Base-by-base conservation (phyloP, 768 basidiomycete species). In the Trametes cingulata region DNA sequence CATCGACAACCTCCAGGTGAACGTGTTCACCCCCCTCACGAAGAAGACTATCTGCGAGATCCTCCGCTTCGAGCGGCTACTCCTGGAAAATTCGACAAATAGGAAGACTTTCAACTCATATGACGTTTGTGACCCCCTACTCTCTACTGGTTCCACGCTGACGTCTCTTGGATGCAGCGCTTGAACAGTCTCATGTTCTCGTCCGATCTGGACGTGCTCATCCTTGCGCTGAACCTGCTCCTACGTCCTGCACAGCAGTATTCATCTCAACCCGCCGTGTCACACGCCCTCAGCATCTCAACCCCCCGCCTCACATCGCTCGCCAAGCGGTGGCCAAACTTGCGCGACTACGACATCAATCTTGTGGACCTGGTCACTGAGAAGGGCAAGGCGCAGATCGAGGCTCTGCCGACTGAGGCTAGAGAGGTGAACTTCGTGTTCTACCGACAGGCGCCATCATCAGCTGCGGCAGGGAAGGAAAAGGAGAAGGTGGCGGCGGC, bases 41-140 rank as follows among this genome's bases (percentile, higher is more conserved):
- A 95, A 94, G 79, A 82, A 81, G 58, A 78, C 85, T 2, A 72
- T 98, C 13, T 84, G 87, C 62, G 87, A 90, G 71, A 88, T 99
- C 65, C 83, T 99, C 61, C 81, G 86, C 65, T 95, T 99, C 65
- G 87, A 94, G 77, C 83, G 91, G 62, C 76, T 98, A 39, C 77
- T 99, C 52, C 79, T 99, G 68, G 97, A 98, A 77, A 97, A 98
- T 73, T 96, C 95, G 47, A 99, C 97, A 40, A 98, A 96, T 72
- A 81, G 97, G 69, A 98, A 98, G 78, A 91, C 95, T 58, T 99
- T 89, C 76, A 87, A 85, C 61, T 96, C 94, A 4, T 99, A 97
- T 74, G 97, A 99, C 72, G 96, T 98, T 75, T 75, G 94, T 78
- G n/a, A 47, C 53, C 54, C 53, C 20, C 50, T 52, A 40, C 41